phyloP scores from a whole-genome alignment of 148 eudicot species.

The Pouteria glomerata region DNA sequence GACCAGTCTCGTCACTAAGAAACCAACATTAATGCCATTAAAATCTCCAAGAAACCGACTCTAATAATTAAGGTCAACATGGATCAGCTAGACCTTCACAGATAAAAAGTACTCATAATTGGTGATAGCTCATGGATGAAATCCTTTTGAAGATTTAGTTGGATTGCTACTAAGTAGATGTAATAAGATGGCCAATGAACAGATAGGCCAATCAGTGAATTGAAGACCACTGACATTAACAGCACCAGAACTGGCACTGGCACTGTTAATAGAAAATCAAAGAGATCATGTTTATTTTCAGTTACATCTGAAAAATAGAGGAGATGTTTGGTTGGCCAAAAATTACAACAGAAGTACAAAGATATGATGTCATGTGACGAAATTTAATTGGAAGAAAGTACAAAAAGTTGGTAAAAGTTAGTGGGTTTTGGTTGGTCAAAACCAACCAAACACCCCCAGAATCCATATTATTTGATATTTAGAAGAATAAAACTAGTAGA shows the following conservation, averaged over 20 bases:
- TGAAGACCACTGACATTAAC: background rate
- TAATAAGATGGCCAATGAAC: background rate
- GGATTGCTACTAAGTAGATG: background rate
- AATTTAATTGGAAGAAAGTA: no score
- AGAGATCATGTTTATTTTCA: background rate
- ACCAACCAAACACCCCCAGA: background rate
- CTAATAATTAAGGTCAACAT: background rate
- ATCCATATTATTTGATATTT: no score
- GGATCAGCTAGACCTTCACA: background rate
- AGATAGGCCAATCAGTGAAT: background rate
- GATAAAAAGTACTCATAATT: background rate
- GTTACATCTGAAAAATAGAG: background rate
- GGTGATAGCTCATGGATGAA: background rate
- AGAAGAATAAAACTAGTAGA: background rate
- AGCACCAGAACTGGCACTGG: background rate
- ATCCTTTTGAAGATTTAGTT: background rate
- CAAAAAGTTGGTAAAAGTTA: no score
- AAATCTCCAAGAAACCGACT: background rate
- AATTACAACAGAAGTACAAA: no score
- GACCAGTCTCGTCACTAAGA: background rate
- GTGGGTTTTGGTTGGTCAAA: no score
- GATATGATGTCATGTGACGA: no score
- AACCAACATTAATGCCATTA: background rate
- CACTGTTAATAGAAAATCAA: background rate
- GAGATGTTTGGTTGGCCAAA: no score